Base-by-base conservation (phyloP, 2,329 filamentous ascomycete species). In the Coniochaeta prunicola region DNA sequence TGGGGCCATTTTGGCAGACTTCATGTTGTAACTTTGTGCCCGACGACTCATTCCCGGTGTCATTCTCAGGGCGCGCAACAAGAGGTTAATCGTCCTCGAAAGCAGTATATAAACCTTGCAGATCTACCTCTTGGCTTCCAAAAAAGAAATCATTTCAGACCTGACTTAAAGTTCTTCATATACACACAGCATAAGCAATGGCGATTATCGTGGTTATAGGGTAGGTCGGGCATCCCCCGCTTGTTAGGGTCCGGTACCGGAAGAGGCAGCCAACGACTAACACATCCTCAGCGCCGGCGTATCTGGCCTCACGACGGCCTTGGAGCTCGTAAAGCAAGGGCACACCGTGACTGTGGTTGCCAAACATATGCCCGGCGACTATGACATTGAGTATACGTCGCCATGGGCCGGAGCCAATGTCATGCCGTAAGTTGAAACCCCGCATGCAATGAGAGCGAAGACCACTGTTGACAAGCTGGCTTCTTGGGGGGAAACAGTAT, bases 301-400 rank as follows among this genome's bases (percentile, higher is more conserved):
- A 50, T 74, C 75, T 31, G 80, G 80, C 60, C 73, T 83, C 60
- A 82, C 80, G 15, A 74, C 77, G 48, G 80, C 80, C 3, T 68
- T 81, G 45, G 67, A 80, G 53, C 72, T 83, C 34, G 74, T 79
- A 6, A 72, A 73, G 64, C 71, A 74, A 56, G 69, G 66, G 36
- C 77, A 80, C 62, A 69, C 64, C 19, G 70, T 77, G 57, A 74
- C 73, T 0, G 67, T 77, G 0, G 66, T 76, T 2, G 72, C 91
- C 5, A 96, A 93, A 69, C 89, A 96, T 70, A 94, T 96, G 88
- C 92, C 92, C 0, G 92, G 92, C 36, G 92, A 97, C 76, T 94
- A 93, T 72, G 89, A 93, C 64, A 88, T 92, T 64, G 89, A 96
- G 77, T 97, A 96, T 71, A 87, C 90, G 0, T 96, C 90, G 6